Base-by-base conservation (phyloP, 2,329 filamentous ascomycete genomes). In the Cladophialophora bantiana region DNA sequence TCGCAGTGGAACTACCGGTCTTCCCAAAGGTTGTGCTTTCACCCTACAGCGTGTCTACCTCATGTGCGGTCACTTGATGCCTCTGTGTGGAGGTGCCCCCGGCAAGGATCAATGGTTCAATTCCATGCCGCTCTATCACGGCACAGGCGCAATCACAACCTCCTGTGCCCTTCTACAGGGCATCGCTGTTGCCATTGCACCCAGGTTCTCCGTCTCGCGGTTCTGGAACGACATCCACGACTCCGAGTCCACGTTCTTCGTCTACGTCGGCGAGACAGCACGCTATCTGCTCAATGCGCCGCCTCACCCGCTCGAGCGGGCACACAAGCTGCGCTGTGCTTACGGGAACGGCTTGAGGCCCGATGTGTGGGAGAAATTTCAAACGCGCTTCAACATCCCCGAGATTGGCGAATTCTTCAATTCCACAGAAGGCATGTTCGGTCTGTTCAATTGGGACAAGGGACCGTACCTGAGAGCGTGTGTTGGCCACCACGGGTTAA, bases 61-160 rank as follows among this genome's bases (percentile, higher is more conserved):
- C 0, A 70, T 82, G 7, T 75, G 78, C 18, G 70, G 74, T 5
- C 72, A 73, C 5, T 75, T 32, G 26, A 54, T 54, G 56, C 63
- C 67, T 13, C 60, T 63, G 0, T 63, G 55, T 26, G 64, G 56
- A 13, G 55, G 59, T 18, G 7, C 58, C 12, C 67, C 67, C 3
- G 67, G 67, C 42, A 35, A 56, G n/a, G 88, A 92, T 75, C 81
- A 88, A 32, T 92, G 88, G 85, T 93, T 93, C 74, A 85, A 88
- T 74, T 91, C 89, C 77, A 93, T 93, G 90, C 90, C 87, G 0
- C 79, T 92, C 36, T 93, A 93, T 74, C 91, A 94, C 76, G 90
- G 90, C 13, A 93, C 91, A 0, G 90, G 90, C 6, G 85, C 85
- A 18, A 86, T 90, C 38, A 83, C 81, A 5, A 82, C 84, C 36